phyloP scores from a whole-genome alignment of 73 alveolate species.

The Diophrys appendiculata region DNA sequence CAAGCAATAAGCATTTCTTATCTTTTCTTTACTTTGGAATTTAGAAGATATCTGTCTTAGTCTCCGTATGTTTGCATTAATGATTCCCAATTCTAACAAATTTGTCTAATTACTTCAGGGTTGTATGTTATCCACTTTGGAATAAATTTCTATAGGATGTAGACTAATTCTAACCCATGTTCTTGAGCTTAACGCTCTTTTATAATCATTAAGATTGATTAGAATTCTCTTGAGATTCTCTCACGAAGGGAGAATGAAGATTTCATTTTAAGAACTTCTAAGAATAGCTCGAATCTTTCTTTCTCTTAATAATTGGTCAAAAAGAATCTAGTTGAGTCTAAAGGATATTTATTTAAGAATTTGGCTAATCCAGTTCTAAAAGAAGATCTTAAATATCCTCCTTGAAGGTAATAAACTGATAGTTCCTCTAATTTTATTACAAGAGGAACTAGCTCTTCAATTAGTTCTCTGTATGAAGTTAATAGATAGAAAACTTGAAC shows the following conservation, averaged over 20 bases:
- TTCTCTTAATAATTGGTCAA: background rate
- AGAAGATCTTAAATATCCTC: slow-evolving; percentile 30
- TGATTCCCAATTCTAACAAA: background rate
- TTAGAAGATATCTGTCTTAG: background rate
- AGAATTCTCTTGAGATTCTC: slow-evolving; percentile 42
- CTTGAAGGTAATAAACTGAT: background rate
- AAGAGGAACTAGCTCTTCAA: slow-evolving; percentile 13
- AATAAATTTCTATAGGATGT: background rate
- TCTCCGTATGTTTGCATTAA: background rate
- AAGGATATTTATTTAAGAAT: slow-evolving; percentile 37
- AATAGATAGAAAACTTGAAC: slow-evolving; percentile 27
- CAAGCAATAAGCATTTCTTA: slow-evolving; percentile 7
- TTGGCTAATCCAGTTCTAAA: slow-evolving; percentile 43
- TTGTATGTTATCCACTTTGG: slow-evolving; percentile 7
- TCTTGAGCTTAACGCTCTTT: background rate
- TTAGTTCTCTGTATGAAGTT: slow-evolving; percentile 27
- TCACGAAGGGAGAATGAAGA: slow-evolving; percentile 40
- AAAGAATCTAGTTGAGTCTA: slow-evolving; percentile 31
- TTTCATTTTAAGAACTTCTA: slow-evolving; percentile 1
- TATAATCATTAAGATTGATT: slow-evolving; percentile 1
- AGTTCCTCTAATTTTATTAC: slow-evolving; percentile 3
- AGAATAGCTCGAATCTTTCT: background rate
- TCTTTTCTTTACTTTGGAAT: background rate
- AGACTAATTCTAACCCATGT: slow-evolving; percentile 1
- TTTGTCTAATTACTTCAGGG: background rate